Evolutionary conservation across 2,329 filamentous ascomycete genomes (phyloP), one percentile per base, ranked within the genome.

Genomic region (Ascochyta pisi): DNA sequence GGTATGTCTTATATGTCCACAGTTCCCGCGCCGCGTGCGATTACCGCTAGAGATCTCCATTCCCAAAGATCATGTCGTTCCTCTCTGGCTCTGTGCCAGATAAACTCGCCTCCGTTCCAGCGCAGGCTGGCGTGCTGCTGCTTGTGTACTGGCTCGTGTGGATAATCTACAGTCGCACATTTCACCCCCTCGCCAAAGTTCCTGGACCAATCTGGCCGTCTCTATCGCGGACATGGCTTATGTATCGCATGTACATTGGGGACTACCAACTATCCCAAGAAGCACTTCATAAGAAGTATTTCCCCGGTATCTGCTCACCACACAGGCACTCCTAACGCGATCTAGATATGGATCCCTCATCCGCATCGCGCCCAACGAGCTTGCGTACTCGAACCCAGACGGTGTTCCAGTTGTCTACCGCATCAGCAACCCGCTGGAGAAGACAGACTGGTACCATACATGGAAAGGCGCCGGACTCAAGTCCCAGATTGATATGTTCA

Each of bases 291-390:
- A 13, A 59, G 1, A 52, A 40, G 43, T 57, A 33, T 38, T 49
- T 50, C 1, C 38, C 42, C 3, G 12, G 4, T 19, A 16, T 54
- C 1, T 6, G 1, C 6, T n/a, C 9, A 12, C 9, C 38, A 9
- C 16, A 7, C n/a, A 12, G 19, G 23, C 6, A 12, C 15, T 9
- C 5, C 7, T 46, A 16, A 55, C 10, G 12, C 6, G 15, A 13
- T 6, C 16, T 15, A 47, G 42, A 23, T 53, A 56, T 10, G 57
- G 54, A 6, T 70, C 74, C 0, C 74, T 83, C 1, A 77, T 83
- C n/a, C 78, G 82, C 6, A 68, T 82, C 37, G 75, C 74, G 2
- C 81, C 66, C 9, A 76, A 81, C 48, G 79, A 83, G 40, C 51
- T 68, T 3, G 54, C 58, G 0, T 60, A 57, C 23, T 51, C 54